Evolutionary conservation across 371 early-diverging fungal genomes (phyloP).

Genomic region (Sanchytrium tribonematis): DNA sequence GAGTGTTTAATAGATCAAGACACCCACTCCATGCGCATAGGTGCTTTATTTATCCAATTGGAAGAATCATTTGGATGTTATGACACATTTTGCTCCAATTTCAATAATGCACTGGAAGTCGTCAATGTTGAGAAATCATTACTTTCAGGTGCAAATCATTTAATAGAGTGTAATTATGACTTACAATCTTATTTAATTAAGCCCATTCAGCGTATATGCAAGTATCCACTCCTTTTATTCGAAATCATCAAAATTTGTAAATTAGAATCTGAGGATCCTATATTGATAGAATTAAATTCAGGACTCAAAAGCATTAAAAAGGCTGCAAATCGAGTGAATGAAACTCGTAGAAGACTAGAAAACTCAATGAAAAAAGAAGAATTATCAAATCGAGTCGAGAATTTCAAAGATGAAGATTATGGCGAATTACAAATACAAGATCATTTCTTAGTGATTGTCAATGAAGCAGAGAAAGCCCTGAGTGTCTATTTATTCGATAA

Average conservation of each 20-base stretch:
- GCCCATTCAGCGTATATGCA: background rate
- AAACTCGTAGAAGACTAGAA: conserved; percentile 58
- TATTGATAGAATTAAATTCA: conserved; percentile 39
- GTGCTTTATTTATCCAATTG: background rate
- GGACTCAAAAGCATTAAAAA: conserved; percentile 52
- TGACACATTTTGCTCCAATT: background rate
- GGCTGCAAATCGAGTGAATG: conserved; percentile 67
- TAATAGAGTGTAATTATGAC: conserved; percentile 1
- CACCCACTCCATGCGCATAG: background rate
- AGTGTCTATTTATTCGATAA: conserved; percentile 58
- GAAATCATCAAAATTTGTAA: background rate
- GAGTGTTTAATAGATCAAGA: background rate
- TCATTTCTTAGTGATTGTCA: conserved; percentile 38
- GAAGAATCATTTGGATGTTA: background rate
- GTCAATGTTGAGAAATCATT: background rate
- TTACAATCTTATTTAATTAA: background rate
- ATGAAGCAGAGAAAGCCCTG: conserved; percentile 41
- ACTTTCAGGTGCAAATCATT: background rate
- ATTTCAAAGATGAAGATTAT: conserved; percentile 51
- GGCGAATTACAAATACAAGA: conserved; percentile 54
- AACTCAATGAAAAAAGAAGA: conserved; percentile 44
- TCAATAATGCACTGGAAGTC: background rate
- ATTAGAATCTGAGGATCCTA: conserved; percentile 22
- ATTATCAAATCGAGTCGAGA: conserved; percentile 43
- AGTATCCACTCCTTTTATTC: background rate